Conservation (phyloP, 768 basidiomycete genomes). For the Sistotremastrum niveocremeum region DNA sequence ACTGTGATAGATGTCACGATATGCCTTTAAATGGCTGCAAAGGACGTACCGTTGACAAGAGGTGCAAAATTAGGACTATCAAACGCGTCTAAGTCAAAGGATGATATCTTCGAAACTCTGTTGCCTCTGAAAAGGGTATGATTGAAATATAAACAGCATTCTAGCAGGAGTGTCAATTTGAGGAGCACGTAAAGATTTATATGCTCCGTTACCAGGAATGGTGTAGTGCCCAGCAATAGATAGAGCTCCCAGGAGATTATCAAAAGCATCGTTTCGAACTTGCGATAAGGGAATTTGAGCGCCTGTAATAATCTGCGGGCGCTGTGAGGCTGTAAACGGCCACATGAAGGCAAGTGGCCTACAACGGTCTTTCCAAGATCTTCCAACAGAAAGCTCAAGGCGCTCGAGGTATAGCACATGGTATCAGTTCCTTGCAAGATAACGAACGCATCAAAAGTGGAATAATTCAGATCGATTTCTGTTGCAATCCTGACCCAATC, state of each 20-base stretch:
- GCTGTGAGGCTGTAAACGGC: not conserved
- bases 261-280: constrained; percentile 86
- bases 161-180: constrained; percentile 22
- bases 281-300: constrained; percentile 90
- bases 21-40: not conserved
- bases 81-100: constrained; percentile 74
- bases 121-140: constrained; percentile 80
- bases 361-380: constrained; percentile 89
- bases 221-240: constrained; percentile 84
- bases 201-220: constrained; percentile 55
- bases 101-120: constrained; percentile 70
- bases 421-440: constrained; percentile 87
- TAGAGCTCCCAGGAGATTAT: constrained; percentile 82
- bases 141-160: constrained; percentile 83
- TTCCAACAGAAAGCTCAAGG: constrained; percentile 82
- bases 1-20: constrained; percentile 29
- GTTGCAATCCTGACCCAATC: constrained; percentile 87
- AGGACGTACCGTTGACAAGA: constrained; percentile 54
- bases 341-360: constrained; percentile 10
- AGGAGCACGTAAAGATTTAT: not conserved
- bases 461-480: constrained; percentile 88
- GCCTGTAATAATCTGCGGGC: constrained; percentile 66
- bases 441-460: constrained; percentile 78
- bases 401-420: constrained; percentile 82
- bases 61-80: constrained; percentile 74